Base-by-base conservation (phyloP, 768 basidiomycete species). In the Ramaria sp. region DNA sequence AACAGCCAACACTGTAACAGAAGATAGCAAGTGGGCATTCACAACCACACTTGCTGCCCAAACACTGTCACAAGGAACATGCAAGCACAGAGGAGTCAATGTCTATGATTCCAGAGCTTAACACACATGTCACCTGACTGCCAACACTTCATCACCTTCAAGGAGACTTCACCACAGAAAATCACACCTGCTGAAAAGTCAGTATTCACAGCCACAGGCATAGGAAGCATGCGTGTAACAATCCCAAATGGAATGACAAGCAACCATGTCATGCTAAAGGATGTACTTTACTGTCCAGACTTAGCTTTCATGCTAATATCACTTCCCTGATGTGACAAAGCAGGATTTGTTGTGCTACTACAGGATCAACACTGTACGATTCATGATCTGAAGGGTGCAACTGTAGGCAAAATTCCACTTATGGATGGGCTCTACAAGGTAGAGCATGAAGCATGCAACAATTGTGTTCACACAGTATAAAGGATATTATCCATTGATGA, bases 71-170 rank as follows among this genome's bases (percentile, higher is more conserved):
- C 39, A 3, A 2, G 2, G 2, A 9, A n/a, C 7, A 3, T 3
- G n/a, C 7, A 12, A 12, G 7, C 12, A 12, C 39, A 12, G 7
- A 41, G 39, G 39, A 13, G n/a, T 41, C 7, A 7, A 41, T 9
- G 7, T 41, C 7, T 41, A 52, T 15, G 69, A 74, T 63, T 71
- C 70, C 11, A 72, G 73, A 1, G 69, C 71, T 64, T 66, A 0
- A 64, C 61, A 27, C 73, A 74, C 52, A 70, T 74, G 68, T 67
- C 69, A 0, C 72, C 68, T 0, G 67, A 64, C 54, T 59, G 67
- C 1, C 51, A 70, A 34, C 52, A 57, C 3, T 69, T 74, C 60
- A 62, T 68, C 49, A 68, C 65, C 31, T 72, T 63, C 51, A 47
- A 47, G 4, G 22, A 52, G 38, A 57, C 5, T 68, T 63, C 30